Evolutionary conservation across 2,329 filamentous ascomycete species (phyloP).

Genomic region (Fusarium sp.): DNA sequence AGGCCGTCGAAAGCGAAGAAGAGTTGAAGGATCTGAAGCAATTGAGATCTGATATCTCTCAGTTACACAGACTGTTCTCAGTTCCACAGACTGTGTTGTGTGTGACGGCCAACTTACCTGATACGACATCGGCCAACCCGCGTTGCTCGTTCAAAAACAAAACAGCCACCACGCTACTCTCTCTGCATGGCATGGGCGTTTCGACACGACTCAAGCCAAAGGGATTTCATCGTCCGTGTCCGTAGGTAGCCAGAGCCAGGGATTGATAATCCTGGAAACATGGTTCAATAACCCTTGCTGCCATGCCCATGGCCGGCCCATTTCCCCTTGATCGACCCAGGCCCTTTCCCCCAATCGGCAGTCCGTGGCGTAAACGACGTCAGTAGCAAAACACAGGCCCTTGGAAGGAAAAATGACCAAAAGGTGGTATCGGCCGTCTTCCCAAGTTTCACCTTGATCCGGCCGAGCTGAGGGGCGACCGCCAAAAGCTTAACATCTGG

Average conservation of each 20-base stretch:
- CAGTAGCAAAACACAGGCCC: constrained; percentile 27
- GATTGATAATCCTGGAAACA: constrained; percentile 26
- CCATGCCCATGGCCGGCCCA: constrained; percentile 16
- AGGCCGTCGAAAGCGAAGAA: constrained; percentile 12
- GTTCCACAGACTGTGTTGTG: background rate
- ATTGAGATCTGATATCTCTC: background rate
- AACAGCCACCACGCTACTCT: background rate
- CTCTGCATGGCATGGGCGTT: constrained; percentile 8
- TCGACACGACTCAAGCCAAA: constrained; percentile 25
- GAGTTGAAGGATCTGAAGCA: constrained; percentile 7
- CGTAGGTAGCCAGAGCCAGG: constrained; percentile 2
- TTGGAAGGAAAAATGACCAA: constrained; percentile 1
- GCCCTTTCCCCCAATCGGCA: constrained; percentile 38
- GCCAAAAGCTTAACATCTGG: constrained; percentile 35
- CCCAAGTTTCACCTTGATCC: constrained; percentile 31
- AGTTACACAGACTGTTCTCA: background rate
- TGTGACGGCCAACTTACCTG: background rate
- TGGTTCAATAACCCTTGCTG: constrained; percentile 24
- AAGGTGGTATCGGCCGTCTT: constrained; percentile 14
- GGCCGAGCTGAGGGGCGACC: constrained; percentile 25
- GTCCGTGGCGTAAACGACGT: constrained; percentile 35
- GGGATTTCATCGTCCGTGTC: constrained; percentile 28
- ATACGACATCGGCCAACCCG: background rate
- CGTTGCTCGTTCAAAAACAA: background rate
- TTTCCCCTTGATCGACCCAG: constrained; percentile 40